Evolutionary conservation across 768 basidiomycete species (phyloP), one percentile per base, ranked within the genome.

Genomic region (Cystobasidium onofrii): DNA sequence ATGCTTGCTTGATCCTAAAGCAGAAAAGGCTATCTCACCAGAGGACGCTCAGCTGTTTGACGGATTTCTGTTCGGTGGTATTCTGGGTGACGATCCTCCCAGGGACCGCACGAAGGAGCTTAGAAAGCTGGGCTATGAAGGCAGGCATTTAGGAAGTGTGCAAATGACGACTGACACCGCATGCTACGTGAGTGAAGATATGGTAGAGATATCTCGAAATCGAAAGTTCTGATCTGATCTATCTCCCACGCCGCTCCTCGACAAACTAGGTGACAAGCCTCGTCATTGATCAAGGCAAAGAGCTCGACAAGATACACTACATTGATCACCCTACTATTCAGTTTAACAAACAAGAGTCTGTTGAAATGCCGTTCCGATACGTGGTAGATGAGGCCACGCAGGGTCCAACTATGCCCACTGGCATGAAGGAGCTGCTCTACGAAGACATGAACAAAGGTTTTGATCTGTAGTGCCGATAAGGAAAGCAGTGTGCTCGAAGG

Each of bases 151-250:
- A 9, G 93, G 92, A 0, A 44, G 44, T 1, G 84, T 92, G 0
- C 96, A 99, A 81, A 99, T 99, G 96, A 98, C 96, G 36, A 99
- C 96, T 0, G 95, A 99, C 81, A 97, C 95, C 0, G 95, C 95
- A 0, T 83, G 97, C 0, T 91, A 89, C 3, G 95, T 96, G 2
- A 91, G 92, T 0, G 93, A 81, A 86, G 2, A 88, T 94, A 18
- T 88, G 92, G 0, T 81, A 88, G 60, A 90, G 93, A 80, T 85
- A 87, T 78, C 87, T 88, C 75, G 65, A 17, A 50, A 4, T 20
- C 46, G 20, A 3, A n/a, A 15, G n/a, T 50, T 50, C 46, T 50
- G 84, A 78, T 64, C 55, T 9, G 61, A 61, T 55, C 13, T 36
- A 10, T n/a, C n/a, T n/a, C 61, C 39, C 65, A 18, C 74, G 73